Evolutionary conservation across 345 rosid species (phyloP).

Genomic region (Populus pruinosa): DNA sequence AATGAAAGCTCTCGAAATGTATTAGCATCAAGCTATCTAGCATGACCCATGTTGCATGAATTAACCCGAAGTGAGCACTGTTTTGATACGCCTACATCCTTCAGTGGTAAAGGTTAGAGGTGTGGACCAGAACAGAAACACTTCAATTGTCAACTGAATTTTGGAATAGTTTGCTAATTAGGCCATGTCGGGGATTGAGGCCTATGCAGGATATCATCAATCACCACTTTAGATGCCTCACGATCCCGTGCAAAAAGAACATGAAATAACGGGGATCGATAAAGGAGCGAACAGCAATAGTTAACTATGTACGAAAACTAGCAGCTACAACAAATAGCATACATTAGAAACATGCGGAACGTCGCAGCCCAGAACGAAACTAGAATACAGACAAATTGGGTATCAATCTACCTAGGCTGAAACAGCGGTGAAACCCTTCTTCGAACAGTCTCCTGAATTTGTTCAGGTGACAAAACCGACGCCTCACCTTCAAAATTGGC

Average conservation of each 20-base stretch:
- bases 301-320: not conserved
- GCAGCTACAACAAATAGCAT: not conserved
- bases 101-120: too few relatives aligned
- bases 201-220: too few relatives aligned
- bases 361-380: not conserved
- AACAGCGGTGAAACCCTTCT: slow-evolving; percentile 67
- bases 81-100: too few relatives aligned
- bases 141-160: too few relatives aligned
- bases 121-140: too few relatives aligned
- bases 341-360: not conserved
- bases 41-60: too few relatives aligned
- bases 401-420: slow-evolving; percentile 30
- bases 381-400: not conserved
- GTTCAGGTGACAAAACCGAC: slow-evolving; percentile 53
- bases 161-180: too few relatives aligned
- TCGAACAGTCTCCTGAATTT: slow-evolving; percentile 57
- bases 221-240: too few relatives aligned
- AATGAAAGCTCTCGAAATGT: too few relatives aligned
- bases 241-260: not conserved
- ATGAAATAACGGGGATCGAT: not conserved
- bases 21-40: too few relatives aligned
- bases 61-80: too few relatives aligned
- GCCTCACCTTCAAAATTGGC: slow-evolving; percentile 51
- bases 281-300: not conserved
- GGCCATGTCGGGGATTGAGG: too few relatives aligned